Evolutionary conservation across 208 protist species (phyloP), one percentile per base, ranked within the genome.

Genomic region (Tritrichomonas foetus): DNA sequence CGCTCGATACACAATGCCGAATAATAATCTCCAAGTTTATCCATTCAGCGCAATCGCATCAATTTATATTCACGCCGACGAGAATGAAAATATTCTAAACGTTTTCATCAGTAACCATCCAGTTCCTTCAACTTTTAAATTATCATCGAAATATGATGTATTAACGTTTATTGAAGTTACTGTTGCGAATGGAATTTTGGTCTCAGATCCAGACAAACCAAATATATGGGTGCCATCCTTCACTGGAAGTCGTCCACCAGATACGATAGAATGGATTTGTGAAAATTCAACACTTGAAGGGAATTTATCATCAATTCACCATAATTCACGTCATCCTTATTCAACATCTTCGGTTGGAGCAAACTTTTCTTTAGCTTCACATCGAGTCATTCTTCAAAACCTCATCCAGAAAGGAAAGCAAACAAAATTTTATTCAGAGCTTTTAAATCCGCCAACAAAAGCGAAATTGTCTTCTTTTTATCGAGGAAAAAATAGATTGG

Each of bases 131-230:
- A 89, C 57, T 57, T 89, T 39, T 57, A 16, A 9, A 57, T 57
- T 89, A 39, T n/a, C 44, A 89, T 89, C 78, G 39, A 89, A n/a
- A 20, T 39, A 89, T 89, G 78, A 89, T 89, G 78, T 89, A n/a
- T 57, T n/a, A 1, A 57, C 78, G 57, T 89, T 89, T 89, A 53
- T 89, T 27, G 47, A 89, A 39, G 57, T 89, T 39, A 14, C 47
- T 16, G 78, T 89, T 57, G 41, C 78, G 22, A 89, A 89, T 39
- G 78, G 78, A 33, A 89, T 89, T 27, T 2, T 89, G 1, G n/a
- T 22, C 13, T 44, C 78, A 11, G 44, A 20, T 8, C 8, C 39
- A 39, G 47, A 89, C 41, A n/a, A 20, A 20, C 30, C 41, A 33
- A 49, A 89, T 16, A 20, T 5, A 16, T 89, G 78, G 78, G 16